Conservation (phyloP, 2,329 filamentous ascomycete genomes). For the Epichloe aotearoae region DNA sequence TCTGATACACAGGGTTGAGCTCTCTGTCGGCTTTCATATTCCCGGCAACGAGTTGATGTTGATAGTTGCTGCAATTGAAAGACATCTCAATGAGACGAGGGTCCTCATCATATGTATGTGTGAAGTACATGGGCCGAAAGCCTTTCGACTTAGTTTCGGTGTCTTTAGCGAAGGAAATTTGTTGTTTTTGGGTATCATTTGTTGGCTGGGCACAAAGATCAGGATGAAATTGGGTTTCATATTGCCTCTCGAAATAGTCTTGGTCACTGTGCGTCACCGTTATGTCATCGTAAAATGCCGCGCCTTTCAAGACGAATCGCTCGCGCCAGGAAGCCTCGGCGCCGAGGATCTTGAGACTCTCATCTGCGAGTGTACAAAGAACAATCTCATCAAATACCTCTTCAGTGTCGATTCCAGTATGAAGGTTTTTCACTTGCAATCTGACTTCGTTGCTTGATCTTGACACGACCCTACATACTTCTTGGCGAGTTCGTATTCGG, state of each 20-base stretch:
- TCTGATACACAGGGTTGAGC: slow-evolving; percentile 56
- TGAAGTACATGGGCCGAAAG: slow-evolving; percentile 54
- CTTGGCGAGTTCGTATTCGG: slow-evolving; percentile 39
- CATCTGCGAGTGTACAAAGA: slow-evolving; percentile 52
- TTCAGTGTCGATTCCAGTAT: slow-evolving; percentile 33
- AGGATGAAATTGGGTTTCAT: slow-evolving; percentile 46
- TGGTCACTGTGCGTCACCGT: slow-evolving; percentile 56
- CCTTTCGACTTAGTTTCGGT: slow-evolving; percentile 36
- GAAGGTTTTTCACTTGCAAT: slow-evolving; percentile 36
- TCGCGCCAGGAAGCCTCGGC: slow-evolving; percentile 47
- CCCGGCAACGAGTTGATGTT: slow-evolving; percentile 49
- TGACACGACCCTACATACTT: slow-evolving; percentile 38
- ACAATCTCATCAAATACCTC: slow-evolving; percentile 55
- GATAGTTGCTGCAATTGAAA: slow-evolving; percentile 66
- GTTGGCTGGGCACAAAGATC: slow-evolving; percentile 36
- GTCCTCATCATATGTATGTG: slow-evolving; percentile 43
- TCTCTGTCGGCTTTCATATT: slow-evolving; percentile 8
- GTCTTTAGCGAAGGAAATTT: slow-evolving; percentile 28
- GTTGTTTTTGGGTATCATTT: slow-evolving; percentile 23
- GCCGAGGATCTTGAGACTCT: slow-evolving; percentile 46
- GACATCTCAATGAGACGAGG: slow-evolving; percentile 52
- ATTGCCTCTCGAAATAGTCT: slow-evolving; percentile 53
- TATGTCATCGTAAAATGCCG: slow-evolving; percentile 56
- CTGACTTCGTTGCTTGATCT: slow-evolving; percentile 38
- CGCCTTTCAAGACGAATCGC: slow-evolving; percentile 54